phyloP scores from a whole-genome alignment of 179 eudicot genomes.

The Beta lomatogona region DNA sequence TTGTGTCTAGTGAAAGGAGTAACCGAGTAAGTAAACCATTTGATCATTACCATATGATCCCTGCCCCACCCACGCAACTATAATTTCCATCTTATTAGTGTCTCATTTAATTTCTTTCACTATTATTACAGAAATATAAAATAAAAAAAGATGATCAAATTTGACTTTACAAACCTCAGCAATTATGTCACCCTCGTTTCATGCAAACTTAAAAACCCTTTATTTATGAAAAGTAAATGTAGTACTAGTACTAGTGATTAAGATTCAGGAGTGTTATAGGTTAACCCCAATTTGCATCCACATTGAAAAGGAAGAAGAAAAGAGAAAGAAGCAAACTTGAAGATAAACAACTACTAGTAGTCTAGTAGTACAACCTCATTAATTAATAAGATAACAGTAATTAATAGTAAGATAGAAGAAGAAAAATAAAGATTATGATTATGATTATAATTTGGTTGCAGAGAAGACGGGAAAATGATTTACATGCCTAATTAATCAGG shows the following conservation, averaged over 20 bases:
- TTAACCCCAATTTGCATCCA: neutral
- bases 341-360: constrained; percentile 20
- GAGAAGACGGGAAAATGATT: constrained; percentile 39
- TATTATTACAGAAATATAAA: no score
- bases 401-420: neutral
- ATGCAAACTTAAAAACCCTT: constrained; percentile 23
- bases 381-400: neutral
- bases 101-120: no score
- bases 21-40: constrained; percentile 15
- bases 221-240: constrained; percentile 25
- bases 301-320: constrained; percentile 1
- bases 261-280: no score
- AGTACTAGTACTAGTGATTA: neutral
- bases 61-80: constrained; percentile 9
- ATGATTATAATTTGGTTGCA: constrained; percentile 38
- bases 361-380: neutral
- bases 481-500: neutral
- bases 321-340: constrained; percentile 23
- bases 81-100: neutral
- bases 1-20: neutral
- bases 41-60: constrained; percentile 5
- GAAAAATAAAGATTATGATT: neutral
- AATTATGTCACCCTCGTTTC: constrained; percentile 29
- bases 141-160: neutral
- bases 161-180: constrained; percentile 18